Evolutionary conservation across 129 eudicot genomes (phyloP).

Genomic region (sunflower (Helianthus annuus)): DNA sequence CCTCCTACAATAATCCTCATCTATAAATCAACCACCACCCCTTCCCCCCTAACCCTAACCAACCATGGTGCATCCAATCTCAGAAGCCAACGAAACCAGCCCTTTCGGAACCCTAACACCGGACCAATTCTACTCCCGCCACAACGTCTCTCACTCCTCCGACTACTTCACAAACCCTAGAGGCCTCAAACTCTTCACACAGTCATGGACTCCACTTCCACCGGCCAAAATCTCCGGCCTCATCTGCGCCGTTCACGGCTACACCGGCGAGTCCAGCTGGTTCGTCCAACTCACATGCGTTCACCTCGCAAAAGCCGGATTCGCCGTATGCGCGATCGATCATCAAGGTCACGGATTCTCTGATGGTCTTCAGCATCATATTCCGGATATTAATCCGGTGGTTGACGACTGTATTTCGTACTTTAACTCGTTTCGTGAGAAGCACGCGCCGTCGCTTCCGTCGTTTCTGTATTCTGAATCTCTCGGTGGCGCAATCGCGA

Average conservation of each 20-base stretch:
- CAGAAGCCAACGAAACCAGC: conserved; percentile 66
- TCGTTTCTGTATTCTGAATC: no score
- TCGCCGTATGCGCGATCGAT: conserved; percentile 89
- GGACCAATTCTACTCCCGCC: conserved; percentile 65
- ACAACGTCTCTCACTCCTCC: conserved; percentile 65
- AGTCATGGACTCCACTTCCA: conserved; percentile 82
- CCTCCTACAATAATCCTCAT: conserved; percentile 10
- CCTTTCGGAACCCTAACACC: conserved; percentile 72
- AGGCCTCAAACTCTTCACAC: conserved; percentile 87
- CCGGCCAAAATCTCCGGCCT: conserved; percentile 45
- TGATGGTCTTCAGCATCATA: no score
- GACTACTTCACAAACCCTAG: conserved; percentile 59
- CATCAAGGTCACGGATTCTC: conserved; percentile 90
- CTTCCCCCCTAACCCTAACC: conserved; percentile 8
- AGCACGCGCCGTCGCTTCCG: no score
- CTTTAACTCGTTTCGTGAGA: no score
- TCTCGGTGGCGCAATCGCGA: no score
- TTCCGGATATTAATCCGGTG: no score
- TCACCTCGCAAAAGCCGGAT: conserved; percentile 74
- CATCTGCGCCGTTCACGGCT: conserved; percentile 82
- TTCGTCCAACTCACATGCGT: conserved; percentile 79
- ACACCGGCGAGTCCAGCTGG: conserved; percentile 97
- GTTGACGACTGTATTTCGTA: no score
- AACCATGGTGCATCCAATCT: conserved; percentile 64
- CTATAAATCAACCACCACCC: conserved; percentile 23